A percentile compares a stretch with the other conserved stretches of the same genome.
Evolutionary conservation across 164 flowering plant species (phyloP).

Genomic region (Umbilicus rupestris): DNA sequence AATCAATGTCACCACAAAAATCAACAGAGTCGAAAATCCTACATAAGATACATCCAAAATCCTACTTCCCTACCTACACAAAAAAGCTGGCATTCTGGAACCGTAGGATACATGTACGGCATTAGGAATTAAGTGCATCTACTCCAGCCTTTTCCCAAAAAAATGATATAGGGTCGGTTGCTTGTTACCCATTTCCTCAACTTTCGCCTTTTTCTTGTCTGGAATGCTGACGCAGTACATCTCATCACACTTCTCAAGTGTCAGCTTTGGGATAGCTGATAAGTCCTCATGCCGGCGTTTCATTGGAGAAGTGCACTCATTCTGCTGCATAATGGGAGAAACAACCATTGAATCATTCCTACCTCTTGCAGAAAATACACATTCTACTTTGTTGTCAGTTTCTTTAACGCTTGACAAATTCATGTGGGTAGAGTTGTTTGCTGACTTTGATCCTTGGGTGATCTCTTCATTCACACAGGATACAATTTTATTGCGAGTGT

Average conservation of each 20-base stretch:
- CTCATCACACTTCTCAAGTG: constrained; percentile 5
- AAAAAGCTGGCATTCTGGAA: no score
- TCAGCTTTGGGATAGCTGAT: constrained; percentile 18
- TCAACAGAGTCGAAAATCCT: no score
- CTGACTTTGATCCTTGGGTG: background rate
- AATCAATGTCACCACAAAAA: no score
- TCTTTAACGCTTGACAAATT: background rate
- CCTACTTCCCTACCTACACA: no score
- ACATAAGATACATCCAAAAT: no score
- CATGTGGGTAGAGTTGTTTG: background rate
- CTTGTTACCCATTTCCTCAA: constrained; percentile 26
- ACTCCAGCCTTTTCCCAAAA: constrained; percentile 34
- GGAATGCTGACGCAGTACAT: constrained; percentile 21
- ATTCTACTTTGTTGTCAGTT: background rate
- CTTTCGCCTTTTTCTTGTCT: constrained; percentile 27
- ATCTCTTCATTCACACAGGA: background rate
- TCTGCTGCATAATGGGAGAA: constrained; percentile 12
- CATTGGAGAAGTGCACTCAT: constrained; percentile 8
- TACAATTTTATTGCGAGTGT: background rate
- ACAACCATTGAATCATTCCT: background rate
- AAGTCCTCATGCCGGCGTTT: constrained; percentile 36
- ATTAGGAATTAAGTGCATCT: background rate
- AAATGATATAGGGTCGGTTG: constrained; percentile 52
- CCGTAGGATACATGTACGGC: background rate
- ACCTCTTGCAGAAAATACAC: background rate